A percentile compares a stretch with the other conserved stretches of the same genome.
Evolutionary conservation across 2,329 filamentous ascomycete species (phyloP).

Genomic region (Colletotrichum cereale): DNA sequence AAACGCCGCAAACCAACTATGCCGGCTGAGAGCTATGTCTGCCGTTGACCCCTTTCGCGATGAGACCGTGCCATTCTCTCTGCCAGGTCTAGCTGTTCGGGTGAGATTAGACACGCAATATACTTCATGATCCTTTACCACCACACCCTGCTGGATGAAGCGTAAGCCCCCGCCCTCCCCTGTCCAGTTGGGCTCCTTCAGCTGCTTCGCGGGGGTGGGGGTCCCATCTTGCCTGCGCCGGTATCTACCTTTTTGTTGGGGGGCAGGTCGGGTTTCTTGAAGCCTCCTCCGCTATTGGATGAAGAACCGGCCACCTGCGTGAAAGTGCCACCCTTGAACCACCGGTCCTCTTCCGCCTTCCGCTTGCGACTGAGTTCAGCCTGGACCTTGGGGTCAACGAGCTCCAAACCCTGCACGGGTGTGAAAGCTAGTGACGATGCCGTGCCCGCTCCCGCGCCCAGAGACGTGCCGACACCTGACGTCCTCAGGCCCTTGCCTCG

Average conservation of each 20-base stretch:
- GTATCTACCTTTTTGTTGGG: constrained; percentile 79
- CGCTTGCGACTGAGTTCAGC: constrained; percentile 90
- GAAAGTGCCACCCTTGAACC: constrained; percentile 98
- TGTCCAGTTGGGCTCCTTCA: neutral
- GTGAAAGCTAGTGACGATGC: constrained; percentile 93
- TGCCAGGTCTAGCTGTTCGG: constrained; percentile 10
- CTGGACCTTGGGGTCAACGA: constrained; percentile 92
- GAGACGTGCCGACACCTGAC: constrained; percentile 82
- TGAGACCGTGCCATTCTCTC: neutral
- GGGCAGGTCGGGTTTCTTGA: constrained; percentile 86
- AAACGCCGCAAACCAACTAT: constrained; percentile 32
- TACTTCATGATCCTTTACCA: constrained; percentile 5
- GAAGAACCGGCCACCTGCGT: constrained; percentile 78
- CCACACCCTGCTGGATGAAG: neutral
- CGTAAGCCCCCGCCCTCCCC: neutral
- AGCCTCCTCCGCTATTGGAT: constrained; percentile 67
- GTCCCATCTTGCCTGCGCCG: constrained; percentile 66
- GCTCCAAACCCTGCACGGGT: constrained; percentile 91
- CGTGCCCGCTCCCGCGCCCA: constrained; percentile 69
- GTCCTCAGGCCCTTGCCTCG: constrained; percentile 83
- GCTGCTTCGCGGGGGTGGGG: constrained; percentile 45
- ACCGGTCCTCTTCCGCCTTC: constrained; percentile 93
- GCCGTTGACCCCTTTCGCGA: constrained; percentile 13
- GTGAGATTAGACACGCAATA: neutral
- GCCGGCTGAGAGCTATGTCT: constrained; percentile 18